Percentiles rank a stretch among this genome's conserved stretches.
Evolutionary conservation across 805 yeast species (phyloP).

Genomic region (Candida ortonii): DNA sequence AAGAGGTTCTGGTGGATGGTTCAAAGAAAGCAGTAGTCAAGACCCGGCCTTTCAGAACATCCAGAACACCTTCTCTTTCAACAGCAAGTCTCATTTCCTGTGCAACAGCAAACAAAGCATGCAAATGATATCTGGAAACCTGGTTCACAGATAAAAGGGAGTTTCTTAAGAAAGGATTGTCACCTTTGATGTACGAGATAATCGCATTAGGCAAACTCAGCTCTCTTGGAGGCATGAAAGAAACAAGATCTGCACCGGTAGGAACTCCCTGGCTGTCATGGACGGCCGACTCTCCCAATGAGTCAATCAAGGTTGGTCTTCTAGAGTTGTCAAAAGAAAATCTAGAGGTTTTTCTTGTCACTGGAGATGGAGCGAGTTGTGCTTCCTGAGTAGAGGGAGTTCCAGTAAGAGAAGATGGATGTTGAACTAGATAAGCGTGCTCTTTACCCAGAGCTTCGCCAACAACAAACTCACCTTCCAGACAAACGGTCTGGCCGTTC

Average conservation of each 20-base stretch:
- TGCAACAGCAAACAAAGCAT: slow-evolving; percentile 91
- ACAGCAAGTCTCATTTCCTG: slow-evolving; percentile 97
- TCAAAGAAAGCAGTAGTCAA: slow-evolving; percentile 95
- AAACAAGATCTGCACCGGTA: slow-evolving; percentile 67
- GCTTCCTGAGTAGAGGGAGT: slow-evolving; percentile 31
- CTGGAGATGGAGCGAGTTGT: slow-evolving; percentile 33
- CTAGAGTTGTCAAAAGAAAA: slow-evolving; percentile 48
- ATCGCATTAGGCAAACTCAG: slow-evolving; percentile 78
- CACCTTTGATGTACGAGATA: slow-evolving; percentile 67
- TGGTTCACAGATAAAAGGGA: slow-evolving; percentile 87
- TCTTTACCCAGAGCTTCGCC: slow-evolving; percentile 62
- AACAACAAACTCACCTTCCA: slow-evolving; percentile 75
- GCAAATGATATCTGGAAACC: slow-evolving; percentile 84
- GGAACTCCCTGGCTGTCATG: slow-evolving; percentile 44
- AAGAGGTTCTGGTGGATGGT: slow-evolving; percentile 95
- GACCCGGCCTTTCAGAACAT: slow-evolving; percentile 83
- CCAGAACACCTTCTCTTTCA: slow-evolving; percentile 93
- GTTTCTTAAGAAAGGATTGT: slow-evolving; percentile 88
- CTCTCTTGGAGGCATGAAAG: slow-evolving; percentile 69
- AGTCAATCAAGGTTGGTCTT: slow-evolving; percentile 33
- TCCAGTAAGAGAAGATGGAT: slow-evolving; percentile 34
- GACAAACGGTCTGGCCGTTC: slow-evolving; percentile 73
- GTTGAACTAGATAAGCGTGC: slow-evolving; percentile 44
- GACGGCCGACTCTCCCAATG: slow-evolving; percentile 34
- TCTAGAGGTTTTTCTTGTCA: slow-evolving; percentile 42